Evolutionary conservation across 169 alveolate species (phyloP), one percentile per base, ranked within the genome.

Genomic region (Plasmodium fragile): DNA sequence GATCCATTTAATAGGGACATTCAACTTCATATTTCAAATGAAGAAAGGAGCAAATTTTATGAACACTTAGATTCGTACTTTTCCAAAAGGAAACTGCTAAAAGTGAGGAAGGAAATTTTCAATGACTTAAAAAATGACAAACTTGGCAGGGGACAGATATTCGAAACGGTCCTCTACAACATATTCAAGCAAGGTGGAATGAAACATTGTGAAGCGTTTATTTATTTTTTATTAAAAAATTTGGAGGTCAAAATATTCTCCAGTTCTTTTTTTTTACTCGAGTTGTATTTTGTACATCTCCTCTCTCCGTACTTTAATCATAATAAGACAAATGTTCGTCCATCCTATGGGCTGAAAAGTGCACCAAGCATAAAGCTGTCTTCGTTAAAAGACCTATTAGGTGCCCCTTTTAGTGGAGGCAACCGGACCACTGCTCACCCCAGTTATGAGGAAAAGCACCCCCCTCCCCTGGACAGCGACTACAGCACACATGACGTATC

Each of bases 151-250:
- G 81, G 30, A 18, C 41, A 41, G 3, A 32, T 84, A 16, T 41
- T 89, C 28, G 78, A 77, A 78, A 89, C 73, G 10, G 25, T 89
- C 69, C 72, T 77, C 32, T 89, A 89, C 71, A 89, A 89, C 45
- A 78, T 89, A 6, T 89, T 8, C 70, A 22, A 32, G 41, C 5
- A 89, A 13, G 52, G 78, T 53, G 82, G 69, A 34, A 59, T 89
- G 30, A 89, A 53, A 16, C 36, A 78, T 34, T 89, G 94, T 78
- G 94, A 89, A 78, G 65, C 72, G 18, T 52, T 89, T 8, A 77
- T 89, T 13, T 89, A 89, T 89, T 89, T 89, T 78, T 45, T 89
- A 5, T 78, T 89, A 89, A 78, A 59, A 59, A 89, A 89, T 89
- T 0, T 39, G 25, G 30, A 72, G 39, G 36, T 45, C 4, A 8